Evolutionary conservation across 1,284 basidiomycete species (phyloP).

Genomic region (Sanghuangporus weigelae): DNA sequence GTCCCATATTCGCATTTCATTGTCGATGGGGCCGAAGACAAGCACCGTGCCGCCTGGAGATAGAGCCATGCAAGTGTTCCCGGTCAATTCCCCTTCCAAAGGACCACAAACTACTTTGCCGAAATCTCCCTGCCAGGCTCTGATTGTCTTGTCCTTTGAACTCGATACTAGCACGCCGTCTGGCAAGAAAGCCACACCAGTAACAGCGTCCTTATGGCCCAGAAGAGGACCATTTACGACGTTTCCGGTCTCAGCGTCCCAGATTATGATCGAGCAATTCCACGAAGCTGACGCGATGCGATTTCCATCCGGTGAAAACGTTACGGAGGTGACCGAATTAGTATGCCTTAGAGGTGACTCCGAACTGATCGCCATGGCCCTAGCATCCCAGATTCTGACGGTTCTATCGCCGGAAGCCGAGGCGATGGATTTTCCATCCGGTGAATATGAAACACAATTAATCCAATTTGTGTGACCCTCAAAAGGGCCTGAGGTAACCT

Average conservation of each 20-base stretch:
- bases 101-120: not conserved
- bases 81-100: not conserved
- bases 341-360: conserved; percentile 3
- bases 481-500: not conserved
- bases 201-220: not conserved
- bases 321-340: not conserved
- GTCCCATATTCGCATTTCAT: not conserved
- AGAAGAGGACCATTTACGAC: not conserved
- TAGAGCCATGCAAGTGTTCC: not conserved
- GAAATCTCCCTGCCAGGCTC: not conserved
- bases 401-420: conserved; percentile 3
- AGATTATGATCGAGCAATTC: not conserved
- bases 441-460: not conserved
- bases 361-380: not conserved
- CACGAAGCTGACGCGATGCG: conserved; percentile 9
- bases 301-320: conserved; percentile 14
- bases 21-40: not conserved
- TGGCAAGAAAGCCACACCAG: not conserved
- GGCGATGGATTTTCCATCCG: not conserved
- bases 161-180: not conserved
- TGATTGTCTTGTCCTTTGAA: not conserved
- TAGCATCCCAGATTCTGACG: not conserved
- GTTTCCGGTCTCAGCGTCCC: not conserved
- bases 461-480: not conserved
- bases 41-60: not conserved